Evolutionary conservation across 2,329 filamentous ascomycete genomes (phyloP).

Genomic region (Penicillium sp.): DNA sequence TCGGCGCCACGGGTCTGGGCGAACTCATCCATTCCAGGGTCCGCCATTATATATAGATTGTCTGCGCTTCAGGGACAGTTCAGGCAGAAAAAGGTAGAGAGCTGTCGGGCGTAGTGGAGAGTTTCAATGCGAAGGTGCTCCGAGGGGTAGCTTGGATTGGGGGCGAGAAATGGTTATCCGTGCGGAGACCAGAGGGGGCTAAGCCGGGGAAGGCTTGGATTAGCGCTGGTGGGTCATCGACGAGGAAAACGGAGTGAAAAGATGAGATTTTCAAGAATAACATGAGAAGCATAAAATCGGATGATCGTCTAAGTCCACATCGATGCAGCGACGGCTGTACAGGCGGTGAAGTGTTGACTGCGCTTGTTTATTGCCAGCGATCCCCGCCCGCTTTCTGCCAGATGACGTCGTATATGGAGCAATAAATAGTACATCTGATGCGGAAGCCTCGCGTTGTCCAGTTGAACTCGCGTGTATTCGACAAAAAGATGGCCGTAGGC

Average conservation of each 20-base stretch:
- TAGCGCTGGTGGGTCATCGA: slow-evolving; percentile 7
- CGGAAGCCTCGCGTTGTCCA: too few relatives aligned
- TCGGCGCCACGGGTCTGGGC: slow-evolving; percentile 55
- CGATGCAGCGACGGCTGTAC: too few relatives aligned
- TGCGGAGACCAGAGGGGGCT: slow-evolving; percentile 19
- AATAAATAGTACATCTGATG: too few relatives aligned
- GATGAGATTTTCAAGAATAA: background rate
- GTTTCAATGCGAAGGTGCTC: slow-evolving; percentile 17
- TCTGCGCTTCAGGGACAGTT: slow-evolving; percentile 1
- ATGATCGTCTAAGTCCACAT: too few relatives aligned
- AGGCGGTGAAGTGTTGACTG: too few relatives aligned
- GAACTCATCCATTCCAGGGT: slow-evolving; percentile 49
- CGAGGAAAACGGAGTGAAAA: background rate
- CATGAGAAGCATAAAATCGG: too few relatives aligned
- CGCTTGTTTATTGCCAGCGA: too few relatives aligned
- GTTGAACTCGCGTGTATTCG: too few relatives aligned
- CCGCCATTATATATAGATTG: slow-evolving; percentile 17
- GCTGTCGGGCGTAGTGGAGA: background rate
- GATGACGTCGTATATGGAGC: too few relatives aligned
- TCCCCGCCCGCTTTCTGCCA: too few relatives aligned
- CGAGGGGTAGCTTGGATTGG: slow-evolving; percentile 26
- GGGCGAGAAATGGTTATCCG: slow-evolving; percentile 27
- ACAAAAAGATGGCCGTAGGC: too few relatives aligned
- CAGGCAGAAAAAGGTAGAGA: background rate
- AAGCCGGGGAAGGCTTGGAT: slow-evolving; percentile 5